A percentile compares a stretch with the other conserved stretches of the same genome.
Conservation (phyloP, 2,329 filamentous ascomycete genomes). For the Madurella mycetomatis region DNA sequence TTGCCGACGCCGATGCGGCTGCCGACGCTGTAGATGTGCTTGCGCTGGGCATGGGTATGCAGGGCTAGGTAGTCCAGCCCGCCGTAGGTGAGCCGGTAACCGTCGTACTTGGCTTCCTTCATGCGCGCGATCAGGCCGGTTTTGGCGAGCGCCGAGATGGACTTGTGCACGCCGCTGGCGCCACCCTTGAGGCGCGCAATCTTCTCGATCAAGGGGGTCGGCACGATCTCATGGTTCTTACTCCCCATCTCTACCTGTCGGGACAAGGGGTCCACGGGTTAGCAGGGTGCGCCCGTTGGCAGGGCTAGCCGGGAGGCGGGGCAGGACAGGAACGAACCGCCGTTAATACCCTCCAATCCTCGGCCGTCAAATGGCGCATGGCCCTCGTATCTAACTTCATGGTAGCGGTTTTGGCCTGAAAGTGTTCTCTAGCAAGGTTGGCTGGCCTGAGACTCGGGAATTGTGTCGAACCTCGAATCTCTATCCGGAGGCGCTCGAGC, state of each 20-base stretch:
- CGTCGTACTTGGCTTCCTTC: conserved; percentile 96
- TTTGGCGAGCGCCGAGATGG: conserved; percentile 89
- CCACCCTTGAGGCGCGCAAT: conserved; percentile 76
- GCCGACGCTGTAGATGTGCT: conserved; percentile 84
- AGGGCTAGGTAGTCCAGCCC: conserved; percentile 96
- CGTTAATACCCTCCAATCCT: conserved; percentile 93
- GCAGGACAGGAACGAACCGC: conserved; percentile 57
- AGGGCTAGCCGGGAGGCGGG: conserved; percentile 19
- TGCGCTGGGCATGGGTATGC: conserved; percentile 77
- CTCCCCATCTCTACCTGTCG: conserved; percentile 83
- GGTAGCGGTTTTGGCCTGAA: conserved; percentile 21
- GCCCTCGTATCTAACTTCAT: conserved; percentile 97
- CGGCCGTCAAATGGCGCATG: conserved; percentile 83
- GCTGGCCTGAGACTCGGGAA: neutral
- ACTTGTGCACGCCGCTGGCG: conserved; percentile 72
- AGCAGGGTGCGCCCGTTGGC: conserved; percentile 16
- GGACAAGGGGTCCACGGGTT: conserved; percentile 28
- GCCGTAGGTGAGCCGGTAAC: conserved; percentile 93
- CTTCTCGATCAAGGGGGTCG: conserved; percentile 81
- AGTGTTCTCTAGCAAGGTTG: neutral
- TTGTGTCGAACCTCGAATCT: neutral
- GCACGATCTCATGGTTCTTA: conserved; percentile 95
- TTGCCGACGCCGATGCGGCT: conserved; percentile 95
- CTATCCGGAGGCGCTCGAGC: neutral
- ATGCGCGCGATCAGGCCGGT: conserved; percentile 84